phyloP scores from a whole-genome alignment of 176 grass and related monocot species.

The Triticum dicoccoides region DNA sequence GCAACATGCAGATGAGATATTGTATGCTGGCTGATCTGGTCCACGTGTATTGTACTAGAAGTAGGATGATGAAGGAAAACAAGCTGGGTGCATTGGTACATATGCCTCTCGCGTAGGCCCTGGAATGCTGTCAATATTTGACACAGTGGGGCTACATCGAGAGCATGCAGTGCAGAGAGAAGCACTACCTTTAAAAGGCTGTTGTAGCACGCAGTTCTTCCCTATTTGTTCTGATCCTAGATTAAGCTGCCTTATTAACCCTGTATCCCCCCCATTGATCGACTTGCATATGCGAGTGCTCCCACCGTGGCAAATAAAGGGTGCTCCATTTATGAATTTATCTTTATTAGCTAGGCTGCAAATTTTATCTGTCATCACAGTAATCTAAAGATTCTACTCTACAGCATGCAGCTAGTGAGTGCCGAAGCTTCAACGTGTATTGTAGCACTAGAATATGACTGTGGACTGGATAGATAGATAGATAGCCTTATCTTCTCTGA shows the following conservation, averaged over 20 bases:
- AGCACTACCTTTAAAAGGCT: slow-evolving; percentile 30
- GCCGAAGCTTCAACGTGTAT: not conserved
- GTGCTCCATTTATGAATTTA: slow-evolving; percentile 8
- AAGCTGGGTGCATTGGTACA: slow-evolving; percentile 1
- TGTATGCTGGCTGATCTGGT: not conserved
- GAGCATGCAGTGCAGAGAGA: slow-evolving; percentile 2
- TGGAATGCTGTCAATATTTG: slow-evolving; percentile 50
- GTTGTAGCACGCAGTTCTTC: slow-evolving; percentile 16
- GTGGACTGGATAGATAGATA: not conserved
- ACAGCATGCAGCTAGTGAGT: not conserved
- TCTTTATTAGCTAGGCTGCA: not conserved
- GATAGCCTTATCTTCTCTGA: not conserved
- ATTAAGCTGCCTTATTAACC: slow-evolving; percentile 42
- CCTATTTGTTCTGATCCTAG: slow-evolving; percentile 38
- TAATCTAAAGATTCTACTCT: not conserved
- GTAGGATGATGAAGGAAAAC: slow-evolving; percentile 16
- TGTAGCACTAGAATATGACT: slow-evolving; percentile 31
- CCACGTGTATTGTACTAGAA: slow-evolving; percentile 41
- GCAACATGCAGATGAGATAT: not conserved
- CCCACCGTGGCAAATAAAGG: slow-evolving; percentile 11
- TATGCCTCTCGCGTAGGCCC: slow-evolving; percentile 36
- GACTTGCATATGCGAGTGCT: slow-evolving; percentile 11
- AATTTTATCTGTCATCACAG: not conserved
- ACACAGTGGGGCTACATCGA: slow-evolving; percentile 28
- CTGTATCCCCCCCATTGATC: slow-evolving; percentile 31